Base-by-base conservation (phyloP, 2,329 filamentous ascomycete species). In the Penicillium griseofulvum region DNA sequence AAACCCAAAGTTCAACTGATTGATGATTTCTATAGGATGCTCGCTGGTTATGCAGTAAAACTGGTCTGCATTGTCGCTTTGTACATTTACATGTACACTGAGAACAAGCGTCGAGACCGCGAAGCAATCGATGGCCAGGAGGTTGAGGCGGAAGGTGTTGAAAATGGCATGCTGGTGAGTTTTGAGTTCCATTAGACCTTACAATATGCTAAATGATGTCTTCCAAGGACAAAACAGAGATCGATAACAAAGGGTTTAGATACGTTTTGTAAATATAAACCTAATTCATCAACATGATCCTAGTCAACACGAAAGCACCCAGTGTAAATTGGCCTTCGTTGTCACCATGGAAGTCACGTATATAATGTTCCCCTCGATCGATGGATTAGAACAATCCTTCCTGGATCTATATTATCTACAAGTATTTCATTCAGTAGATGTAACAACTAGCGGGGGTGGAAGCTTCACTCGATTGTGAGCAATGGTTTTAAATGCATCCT, bases 1-100 rank as follows among this genome's bases (percentile, higher is more conserved):
- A 9, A 2, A 2, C n/a, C 36, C 36, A 43, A 3, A 0, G 2
- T 47, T 6, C 11, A 6, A 12, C 4, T 52, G 6, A 38, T 55
- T 62, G 29, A 63, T 9, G 3, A 4, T 6, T 28, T 5, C 10
- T 22, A 5, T 8, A 80, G 80, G n/a, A 85, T 85, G 75, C 69
- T 85, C 22, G 75, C 81, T 39, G 82, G 81, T 0, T 85, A 85
- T 58, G 70, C 73, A 3, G 73, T 83, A 10, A 84, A 85, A 67
- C 68, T 83, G 0, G 51, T 71, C 2, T 74, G 77, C 57, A 80
- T 84, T 0, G 61, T 79, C 0, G 70, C 81, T 0, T 63, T 85
- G 2, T 84, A 82, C 56, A 57, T 79, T 1, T 85, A 83, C 60
- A 84, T 84, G 82, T 81, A 73, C 61, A 64, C 70, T 2, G 75